phyloP scores from a whole-genome alignment of 352 stramenopile species.

The Phytophthora idaei region DNA sequence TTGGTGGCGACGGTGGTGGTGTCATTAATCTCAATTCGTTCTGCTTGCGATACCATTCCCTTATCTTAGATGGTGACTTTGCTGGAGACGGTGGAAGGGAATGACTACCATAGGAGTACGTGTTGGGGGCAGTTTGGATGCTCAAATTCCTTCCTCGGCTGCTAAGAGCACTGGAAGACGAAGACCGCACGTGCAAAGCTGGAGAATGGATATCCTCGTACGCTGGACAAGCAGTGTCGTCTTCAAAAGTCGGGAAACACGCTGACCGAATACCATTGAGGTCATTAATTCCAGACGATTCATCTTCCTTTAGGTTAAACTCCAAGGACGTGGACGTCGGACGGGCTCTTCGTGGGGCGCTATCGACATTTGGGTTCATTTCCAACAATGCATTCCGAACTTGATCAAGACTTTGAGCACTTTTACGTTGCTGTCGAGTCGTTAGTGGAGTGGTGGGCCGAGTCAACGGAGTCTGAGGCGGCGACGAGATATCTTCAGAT shows the following conservation, averaged over 20 bases:
- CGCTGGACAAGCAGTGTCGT: constrained; percentile 59
- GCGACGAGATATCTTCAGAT: constrained; percentile 16
- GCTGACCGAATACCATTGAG: constrained; percentile 26
- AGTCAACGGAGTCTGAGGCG: constrained; percentile 6
- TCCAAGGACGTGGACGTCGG: constrained; percentile 7
- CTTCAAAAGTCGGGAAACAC: constrained; percentile 58
- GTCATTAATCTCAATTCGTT: constrained; percentile 28
- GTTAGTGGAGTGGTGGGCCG: constrained; percentile 6
- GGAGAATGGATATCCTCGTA: constrained; percentile 50
- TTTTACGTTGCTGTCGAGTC: constrained; percentile 7
- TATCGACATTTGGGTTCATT: constrained; percentile 8
- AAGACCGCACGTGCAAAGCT: constrained; percentile 20
- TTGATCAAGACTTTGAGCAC: constrained; percentile 35
- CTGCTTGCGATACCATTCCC: constrained; percentile 40
- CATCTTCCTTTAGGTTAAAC: constrained; percentile 23
- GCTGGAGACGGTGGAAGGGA: constrained; percentile 27
- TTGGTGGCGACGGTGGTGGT: constrained; percentile 29
- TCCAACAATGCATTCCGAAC: constrained; percentile 32
- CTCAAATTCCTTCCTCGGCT: constrained; percentile 3
- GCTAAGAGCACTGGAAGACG: constrained; percentile 28
- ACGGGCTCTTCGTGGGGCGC: neutral
- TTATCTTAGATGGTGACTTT: constrained; percentile 33
- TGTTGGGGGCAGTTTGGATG: neutral
- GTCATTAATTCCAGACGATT: constrained; percentile 10
- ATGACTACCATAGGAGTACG: constrained; percentile 17